These are phyloP conservation scores for Laetiporus sulphureus DNA, from an alignment of 1,284 basidiomycete genomes.

Conservation along the genomic window DNA sequence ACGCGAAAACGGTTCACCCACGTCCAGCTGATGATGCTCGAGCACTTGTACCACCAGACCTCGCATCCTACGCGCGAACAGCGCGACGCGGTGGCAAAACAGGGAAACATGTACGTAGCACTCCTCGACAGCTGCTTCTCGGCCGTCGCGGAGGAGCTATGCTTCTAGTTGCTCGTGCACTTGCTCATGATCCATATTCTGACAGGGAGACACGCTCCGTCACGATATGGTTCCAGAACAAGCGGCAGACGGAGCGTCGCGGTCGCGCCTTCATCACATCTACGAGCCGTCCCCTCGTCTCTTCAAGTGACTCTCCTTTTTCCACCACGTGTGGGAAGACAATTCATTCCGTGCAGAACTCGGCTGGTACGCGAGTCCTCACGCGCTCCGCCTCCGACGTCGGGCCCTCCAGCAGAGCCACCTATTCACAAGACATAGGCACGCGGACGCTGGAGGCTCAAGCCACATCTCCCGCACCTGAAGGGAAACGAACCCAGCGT, in stretches of 20 bases:
- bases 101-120: conserved; percentile 52
- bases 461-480: no score
- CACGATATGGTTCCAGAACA: conserved; percentile 80
- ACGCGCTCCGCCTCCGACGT: not conserved
- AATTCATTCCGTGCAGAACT: conserved; percentile 21
- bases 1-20: conserved; percentile 67
- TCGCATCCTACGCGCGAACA: conserved; percentile 69
- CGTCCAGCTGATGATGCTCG: conserved; percentile 63
- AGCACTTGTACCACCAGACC: conserved; percentile 60
- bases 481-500: conserved; percentile 4
- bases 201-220: conserved; percentile 69
- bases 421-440: conserved; percentile 16
- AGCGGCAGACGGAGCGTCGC: conserved; percentile 69
- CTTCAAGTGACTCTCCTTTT: conserved; percentile 14
- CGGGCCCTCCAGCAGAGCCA: not conserved
- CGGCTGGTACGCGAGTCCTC: conserved; percentile 6
- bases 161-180: not conserved
- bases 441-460: no score
- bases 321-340: conserved; percentile 23
- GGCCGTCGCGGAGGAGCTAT: not conserved
- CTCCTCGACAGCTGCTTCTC: conserved; percentile 9
- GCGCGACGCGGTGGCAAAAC: conserved; percentile 53
- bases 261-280: conserved; percentile 40
- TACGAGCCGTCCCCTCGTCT: conserved; percentile 12
- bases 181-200: no score